Evolutionary conservation across 108 stramenopile species (phyloP), one percentile per base, ranked within the genome.

Genomic region (Craspedostauros australis): DNA sequence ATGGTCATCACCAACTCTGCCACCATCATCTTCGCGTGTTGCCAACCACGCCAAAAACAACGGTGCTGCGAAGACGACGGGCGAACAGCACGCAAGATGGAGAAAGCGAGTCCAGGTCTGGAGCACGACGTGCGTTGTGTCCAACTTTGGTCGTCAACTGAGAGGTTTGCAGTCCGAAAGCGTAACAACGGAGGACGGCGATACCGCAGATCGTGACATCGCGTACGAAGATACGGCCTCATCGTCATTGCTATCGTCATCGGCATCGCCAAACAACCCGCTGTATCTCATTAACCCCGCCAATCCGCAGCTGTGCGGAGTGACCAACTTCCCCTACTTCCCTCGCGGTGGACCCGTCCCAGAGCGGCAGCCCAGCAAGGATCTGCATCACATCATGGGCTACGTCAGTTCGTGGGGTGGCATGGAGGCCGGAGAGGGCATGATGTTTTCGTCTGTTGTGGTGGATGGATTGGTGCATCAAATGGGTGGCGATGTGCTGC

Each of bases 391-490:
- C 41, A n/a, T n/a, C n/a, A 83, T 77, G 80, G 87, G 87, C 5
- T 79, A 75, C 50, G 87, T 88, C 0, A 53, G 69, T 12, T 56
- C 62, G 46, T 88, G 87, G 87, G 82, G 82, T 18, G 82, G 87
- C n/a, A 88, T 88, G 82, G 87, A 88, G 34, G 82, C 82, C 6
- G 80, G 82, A 6, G 51, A 50, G 4, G 80, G 85, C 0, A 88
- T 88, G 87, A 16, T 84, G 55, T 84, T 80, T 70, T 54, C 82
- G 0, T 62, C 70, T 5, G 64, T 68, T 31, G 70, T 76, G 9
- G 79, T 88, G 11, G 87, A 88, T 49, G 87, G 87, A 26, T 26
- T 88, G 0, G 80, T 88, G 12, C 87, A 88, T 75, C 77, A 75
- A 69, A 50, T 77, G n/a, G n/a, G n/a, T n/a, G n/a, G n/a, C n/a